Evolutionary conservation across 2,329 filamentous ascomycete genomes (phyloP), one percentile per base, ranked within the genome.

Genomic region (Sporothrix inflata): DNA sequence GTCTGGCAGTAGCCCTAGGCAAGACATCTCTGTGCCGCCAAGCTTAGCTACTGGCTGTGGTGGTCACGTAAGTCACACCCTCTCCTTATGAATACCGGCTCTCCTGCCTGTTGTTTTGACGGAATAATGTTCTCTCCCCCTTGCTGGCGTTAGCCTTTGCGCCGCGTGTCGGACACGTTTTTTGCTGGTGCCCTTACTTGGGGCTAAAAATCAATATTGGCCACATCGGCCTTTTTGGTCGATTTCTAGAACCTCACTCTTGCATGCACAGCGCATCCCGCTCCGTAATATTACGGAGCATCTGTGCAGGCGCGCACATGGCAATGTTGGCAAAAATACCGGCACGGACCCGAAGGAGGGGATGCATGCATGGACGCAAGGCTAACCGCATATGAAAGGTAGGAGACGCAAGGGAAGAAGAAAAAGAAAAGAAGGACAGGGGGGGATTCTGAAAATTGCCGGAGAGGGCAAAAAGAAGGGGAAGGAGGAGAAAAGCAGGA

Each of bases 81-180:
- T n/a, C 5, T 12, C 57, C 57, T 38, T 40, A 12, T 42, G n/a
- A 40, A 30, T 34, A 16, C 19, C 19, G 24, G 4, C 53, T 34
- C 27, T 57, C 24, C 21, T 49, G 11, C n/a, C 38, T 11, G 3
- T 61, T 42, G 57, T 65, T 65, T 61, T 42, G 57, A 57, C 53
- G 27, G 30, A 9, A 61, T 40, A 61, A 40, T 40, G 55, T 38
- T 60, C 30, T 40, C 6, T 40, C 16, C 38, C 55, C 55, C 30
- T 40, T 40, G 8, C 55, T 38, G 19, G 30, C 55, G 55, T 61
- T 61, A 21, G 55, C 27, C 9, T 40, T 40, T 61, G 55, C 21
- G 38, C 60, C 21, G 60, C 24, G 27, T 66, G 63, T 49, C 63
- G 42, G 63, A 66, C 63, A 34, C 63, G 42, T 66, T 66, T 66